These are phyloP conservation scores for Emericellopsis atlantica DNA, from an alignment of 2,329 filamentous ascomycete genomes.

Conservation along the genomic window DNA sequence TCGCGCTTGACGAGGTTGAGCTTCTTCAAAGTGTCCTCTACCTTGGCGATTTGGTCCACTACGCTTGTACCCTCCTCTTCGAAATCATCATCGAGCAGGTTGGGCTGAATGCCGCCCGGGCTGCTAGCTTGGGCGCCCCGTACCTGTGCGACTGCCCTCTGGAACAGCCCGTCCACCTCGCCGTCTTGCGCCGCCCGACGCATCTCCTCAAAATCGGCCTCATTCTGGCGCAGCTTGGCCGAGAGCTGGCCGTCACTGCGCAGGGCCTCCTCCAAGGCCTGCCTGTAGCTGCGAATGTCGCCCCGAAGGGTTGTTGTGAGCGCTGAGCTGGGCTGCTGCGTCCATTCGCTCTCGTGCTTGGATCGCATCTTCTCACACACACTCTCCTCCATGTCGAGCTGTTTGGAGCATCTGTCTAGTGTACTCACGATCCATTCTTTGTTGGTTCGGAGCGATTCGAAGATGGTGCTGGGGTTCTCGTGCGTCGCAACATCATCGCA, in stretches of 20 bases:
- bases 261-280: conserved; percentile 79
- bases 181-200: conserved; percentile 74
- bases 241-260: conserved; percentile 78
- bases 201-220: conserved; percentile 91
- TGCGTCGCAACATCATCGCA: conserved; percentile 86
- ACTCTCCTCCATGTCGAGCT: conserved; percentile 92
- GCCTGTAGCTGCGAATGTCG: conserved; percentile 78
- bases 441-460: conserved; percentile 66
- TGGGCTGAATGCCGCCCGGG: conserved; percentile 54
- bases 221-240: conserved; percentile 72
- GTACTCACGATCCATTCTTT: conserved; percentile 62
- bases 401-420: conserved; percentile 71
- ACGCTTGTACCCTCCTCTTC: conserved; percentile 70
- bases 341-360: conserved; percentile 94
- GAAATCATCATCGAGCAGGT: conserved; percentile 84
- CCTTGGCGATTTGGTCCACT: conserved; percentile 73
- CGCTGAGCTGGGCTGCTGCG: conserved; percentile 85
- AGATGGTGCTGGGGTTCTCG: conserved; percentile 63
- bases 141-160: conserved; percentile 70
- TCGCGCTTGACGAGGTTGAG: conserved; percentile 87
- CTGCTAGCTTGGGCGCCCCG: conserved; percentile 52
- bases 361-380: conserved; percentile 99
- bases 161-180: conserved; percentile 80
- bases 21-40: conserved; percentile 86
- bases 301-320: conserved; percentile 77